These are phyloP conservation scores for Testicularia cyperi DNA, from an alignment of 1,284 basidiomycete species.

Conservation along the genomic window DNA sequence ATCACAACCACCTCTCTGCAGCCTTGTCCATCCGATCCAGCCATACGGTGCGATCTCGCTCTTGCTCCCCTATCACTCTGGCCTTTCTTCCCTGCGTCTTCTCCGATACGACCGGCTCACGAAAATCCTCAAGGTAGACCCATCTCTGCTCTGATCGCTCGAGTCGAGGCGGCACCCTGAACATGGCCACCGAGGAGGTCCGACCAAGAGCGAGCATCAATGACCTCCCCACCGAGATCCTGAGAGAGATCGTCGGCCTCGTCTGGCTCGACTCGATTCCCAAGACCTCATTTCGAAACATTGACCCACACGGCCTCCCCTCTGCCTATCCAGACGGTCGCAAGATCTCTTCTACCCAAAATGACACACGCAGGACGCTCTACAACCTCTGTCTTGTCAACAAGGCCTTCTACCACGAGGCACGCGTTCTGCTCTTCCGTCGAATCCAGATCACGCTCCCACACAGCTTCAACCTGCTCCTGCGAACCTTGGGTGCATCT, in stretches of 20 bases:
- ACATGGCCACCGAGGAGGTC: neutral
- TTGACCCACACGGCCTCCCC: conserved; percentile 54
- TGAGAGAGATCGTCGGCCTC: conserved; percentile 45
- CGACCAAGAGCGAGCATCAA: conserved; percentile 21
- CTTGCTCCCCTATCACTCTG: too few relatives aligned
- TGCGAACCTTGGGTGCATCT: conserved; percentile 47
- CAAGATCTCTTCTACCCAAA: conserved; percentile 45
- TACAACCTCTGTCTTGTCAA: conserved; percentile 56
- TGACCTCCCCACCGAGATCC: conserved; percentile 48
- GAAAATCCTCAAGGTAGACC: too few relatives aligned
- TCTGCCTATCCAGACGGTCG: conserved; percentile 52
- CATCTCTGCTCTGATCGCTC: neutral
- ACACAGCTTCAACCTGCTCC: conserved; percentile 51
- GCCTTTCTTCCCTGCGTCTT: too few relatives aligned
- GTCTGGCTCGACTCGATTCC: conserved; percentile 53
- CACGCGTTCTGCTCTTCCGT: conserved; percentile 53
- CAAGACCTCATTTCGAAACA: conserved; percentile 46
- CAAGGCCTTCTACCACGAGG: conserved; percentile 49
- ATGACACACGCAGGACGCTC: conserved; percentile 46
- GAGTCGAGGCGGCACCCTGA: neutral
- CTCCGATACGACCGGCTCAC: too few relatives aligned
- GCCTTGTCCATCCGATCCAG: too few relatives aligned
- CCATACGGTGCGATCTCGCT: too few relatives aligned
- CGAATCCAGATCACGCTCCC: conserved; percentile 57
- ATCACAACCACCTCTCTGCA: too few relatives aligned